Evolutionary conservation across 148 eudicot species (phyloP).

Genomic region (Camellia japonica): DNA sequence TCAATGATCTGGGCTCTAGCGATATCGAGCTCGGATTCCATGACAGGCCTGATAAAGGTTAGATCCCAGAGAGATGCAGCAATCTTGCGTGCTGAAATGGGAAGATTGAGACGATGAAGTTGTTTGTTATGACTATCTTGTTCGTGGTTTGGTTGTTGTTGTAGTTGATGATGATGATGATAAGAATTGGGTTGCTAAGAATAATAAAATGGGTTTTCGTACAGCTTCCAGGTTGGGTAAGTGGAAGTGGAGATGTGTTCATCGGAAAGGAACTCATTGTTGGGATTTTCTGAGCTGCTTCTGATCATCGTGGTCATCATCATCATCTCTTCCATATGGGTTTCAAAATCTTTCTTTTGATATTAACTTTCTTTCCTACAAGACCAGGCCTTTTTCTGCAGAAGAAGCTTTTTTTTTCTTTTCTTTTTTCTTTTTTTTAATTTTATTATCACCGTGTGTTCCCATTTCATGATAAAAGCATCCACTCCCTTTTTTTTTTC

Average conservation of each 20-base stretch:
- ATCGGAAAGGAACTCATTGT: conserved; percentile 19
- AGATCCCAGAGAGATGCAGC: conserved; percentile 47
- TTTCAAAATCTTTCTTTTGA: background rate
- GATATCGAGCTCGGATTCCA: conserved; percentile 45
- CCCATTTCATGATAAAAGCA: too few relatives aligned
- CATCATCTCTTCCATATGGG: conserved; percentile 29
- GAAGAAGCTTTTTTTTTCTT: conserved; percentile 13
- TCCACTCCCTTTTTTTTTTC: too few relatives aligned
- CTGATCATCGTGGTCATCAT: conserved; percentile 33
- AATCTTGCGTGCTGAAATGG: conserved; percentile 34
- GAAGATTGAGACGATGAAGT: conserved; percentile 37
- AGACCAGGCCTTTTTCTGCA: background rate
- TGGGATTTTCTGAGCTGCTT: conserved; percentile 30
- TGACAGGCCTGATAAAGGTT: conserved; percentile 40
- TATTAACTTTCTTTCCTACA: conserved; percentile 1
- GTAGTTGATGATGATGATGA: conserved; percentile 13
- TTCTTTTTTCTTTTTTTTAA: conserved; percentile 16
- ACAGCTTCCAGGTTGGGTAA: conserved; percentile 68
- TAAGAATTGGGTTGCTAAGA: conserved; percentile 24
- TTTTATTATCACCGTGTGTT: too few relatives aligned
- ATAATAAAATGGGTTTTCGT: conserved; percentile 64
- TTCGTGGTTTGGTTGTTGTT: background rate
- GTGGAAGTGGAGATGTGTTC: conserved; percentile 27
- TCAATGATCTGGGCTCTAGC: conserved; percentile 46
- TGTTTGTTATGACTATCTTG: conserved; percentile 15